Evolutionary conservation across 257 asterid species (phyloP), one percentile per base, ranked within the genome.

Genomic region (Voacanga thouarsii): DNA sequence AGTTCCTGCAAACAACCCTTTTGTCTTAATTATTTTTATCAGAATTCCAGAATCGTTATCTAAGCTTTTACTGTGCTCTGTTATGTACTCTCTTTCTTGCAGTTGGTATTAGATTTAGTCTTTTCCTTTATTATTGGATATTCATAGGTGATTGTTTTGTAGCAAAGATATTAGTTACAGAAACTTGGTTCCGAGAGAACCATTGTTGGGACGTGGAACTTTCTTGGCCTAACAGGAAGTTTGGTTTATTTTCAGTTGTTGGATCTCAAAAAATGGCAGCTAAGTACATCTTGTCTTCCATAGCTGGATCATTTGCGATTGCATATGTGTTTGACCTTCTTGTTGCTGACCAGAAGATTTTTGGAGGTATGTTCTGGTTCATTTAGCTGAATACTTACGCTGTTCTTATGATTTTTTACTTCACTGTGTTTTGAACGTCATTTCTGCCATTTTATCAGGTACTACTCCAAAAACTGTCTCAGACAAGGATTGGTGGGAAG

Each of bases 391-490:
- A 19, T 43, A 39, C 21, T 47, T 24, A 66, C 21, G 0, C 59
- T 10, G 65, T 65, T 68, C 74, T 79, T 33, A 49, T 24, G 23
- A 24, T 14, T 24, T 47, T 45, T 26, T 3, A n/a, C 41, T 24
- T 24, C 60, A 24, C 12, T 19, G 14, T 28, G 61, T 24, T 71
- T 71, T 47, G n/a, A 6, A 8, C 21, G 5, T 45, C 14, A n/a
- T 12, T 14, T 47, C 2, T 49, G 11, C 50, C 26, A n/a, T 80
- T 70, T 41, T 49, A 11, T 49, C 81, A 94, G 97, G 99, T 71
- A 82, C 90, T 47, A 94, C 95, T 59, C 97, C 97, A 24, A 56
- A 7, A 43, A 92, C 96, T 12, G 83, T 94, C 80, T 56, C 89
- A 23, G 78, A 33, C 79, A 88, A 87, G 37, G 96, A 89, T 1